Evolutionary conservation across 306 rosid species (phyloP), one percentile per base, ranked within the genome.

Genomic region (Quercus suber): DNA sequence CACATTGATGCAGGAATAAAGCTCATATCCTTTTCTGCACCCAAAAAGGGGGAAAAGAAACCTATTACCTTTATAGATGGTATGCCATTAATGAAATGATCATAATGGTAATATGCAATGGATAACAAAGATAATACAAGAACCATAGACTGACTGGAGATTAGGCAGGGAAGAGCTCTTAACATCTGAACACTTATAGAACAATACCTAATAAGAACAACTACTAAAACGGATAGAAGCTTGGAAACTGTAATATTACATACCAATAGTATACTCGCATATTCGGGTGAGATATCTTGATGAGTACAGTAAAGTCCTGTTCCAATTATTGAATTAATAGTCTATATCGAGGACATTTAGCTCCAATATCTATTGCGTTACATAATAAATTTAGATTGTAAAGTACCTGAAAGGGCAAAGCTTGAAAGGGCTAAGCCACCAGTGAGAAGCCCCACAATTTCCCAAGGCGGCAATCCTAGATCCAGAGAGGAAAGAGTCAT

Each of bases 261-360:
- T 88, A 95, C 99, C 89, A 95, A 81, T 84, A 95, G 94, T 67
- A 95, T 80, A 81, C 98, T 95, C 35, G 99, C 99, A 83, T 95
- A 95, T 86, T 93, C 98, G 0, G 99, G 97, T 27, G 98, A 93
- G 75, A 95, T 90, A 83, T 95, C 99, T 80, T 95, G 99, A 84
- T 95, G 99, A 56, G 97, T 93, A 79, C 98, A 95, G 82, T 95
- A 95, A 52, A 95, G 96, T 81, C 99, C 98, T 93, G 96, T 74
- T 81, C 74, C 78, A 57, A 80, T 70, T 30, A 68, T 80, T 27
- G 69, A 5, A 75, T 59, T 68, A 53, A 45, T 25, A 57, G 79
- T 83, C 55, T 10, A 78, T 52, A 81, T 76, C 5, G 70, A 71
- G 33, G 80, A 28, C 28, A 68, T 64, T 63, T 31, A 60, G 74